These are phyloP conservation scores for Microbotryum scabiosae DNA, from an alignment of 1,284 basidiomycete genomes.

Conservation along the genomic window DNA sequence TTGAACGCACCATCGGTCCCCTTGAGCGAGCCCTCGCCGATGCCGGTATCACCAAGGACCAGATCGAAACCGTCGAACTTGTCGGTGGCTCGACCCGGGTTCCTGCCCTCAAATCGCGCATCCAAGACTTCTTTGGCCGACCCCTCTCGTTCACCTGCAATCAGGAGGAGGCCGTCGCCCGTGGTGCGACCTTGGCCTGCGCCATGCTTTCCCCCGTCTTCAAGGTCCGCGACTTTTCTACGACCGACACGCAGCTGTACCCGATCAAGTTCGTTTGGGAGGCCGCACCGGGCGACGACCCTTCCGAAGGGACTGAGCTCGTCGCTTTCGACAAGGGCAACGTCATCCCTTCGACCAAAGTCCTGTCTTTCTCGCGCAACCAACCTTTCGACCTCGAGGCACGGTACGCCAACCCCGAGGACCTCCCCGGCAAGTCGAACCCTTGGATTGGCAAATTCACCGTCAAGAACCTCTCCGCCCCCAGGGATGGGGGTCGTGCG, in stretches of 20 bases:
- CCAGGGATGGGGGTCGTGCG: slow-evolving; percentile 60
- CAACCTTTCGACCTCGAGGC: slow-evolving; percentile 78
- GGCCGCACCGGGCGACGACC: slow-evolving; percentile 53
- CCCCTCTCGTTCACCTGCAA: slow-evolving; percentile 77
- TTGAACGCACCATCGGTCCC: slow-evolving; percentile 51
- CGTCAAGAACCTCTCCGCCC: slow-evolving; percentile 63
- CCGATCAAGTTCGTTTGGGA: slow-evolving; percentile 83
- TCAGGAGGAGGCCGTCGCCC: slow-evolving; percentile 88
- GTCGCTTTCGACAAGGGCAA: slow-evolving; percentile 77
- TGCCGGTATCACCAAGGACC: slow-evolving; percentile 52
- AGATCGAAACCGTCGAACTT: slow-evolving; percentile 59
- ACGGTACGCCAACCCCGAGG: slow-evolving; percentile 59
- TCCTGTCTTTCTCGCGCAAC: slow-evolving; percentile 86
- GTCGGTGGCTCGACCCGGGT: slow-evolving; percentile 61
- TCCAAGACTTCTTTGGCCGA: slow-evolving; percentile 61
- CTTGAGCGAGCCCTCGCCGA: slow-evolving; percentile 52
- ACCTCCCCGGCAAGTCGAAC: slow-evolving; percentile 67
- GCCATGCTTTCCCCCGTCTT: slow-evolving; percentile 91
- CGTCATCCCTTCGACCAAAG: slow-evolving; percentile 73
- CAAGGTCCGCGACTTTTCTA: slow-evolving; percentile 84
- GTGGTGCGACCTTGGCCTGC: slow-evolving; percentile 87
- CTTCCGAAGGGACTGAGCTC: slow-evolving; percentile 77
- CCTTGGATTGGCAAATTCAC: slow-evolving; percentile 72
- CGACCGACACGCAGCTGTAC: slow-evolving; percentile 74
- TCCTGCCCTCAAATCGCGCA: slow-evolving; percentile 58